These are phyloP conservation scores for Aspergillus neoniger DNA, from an alignment of 2,329 filamentous ascomycete genomes.

Conservation along the genomic window DNA sequence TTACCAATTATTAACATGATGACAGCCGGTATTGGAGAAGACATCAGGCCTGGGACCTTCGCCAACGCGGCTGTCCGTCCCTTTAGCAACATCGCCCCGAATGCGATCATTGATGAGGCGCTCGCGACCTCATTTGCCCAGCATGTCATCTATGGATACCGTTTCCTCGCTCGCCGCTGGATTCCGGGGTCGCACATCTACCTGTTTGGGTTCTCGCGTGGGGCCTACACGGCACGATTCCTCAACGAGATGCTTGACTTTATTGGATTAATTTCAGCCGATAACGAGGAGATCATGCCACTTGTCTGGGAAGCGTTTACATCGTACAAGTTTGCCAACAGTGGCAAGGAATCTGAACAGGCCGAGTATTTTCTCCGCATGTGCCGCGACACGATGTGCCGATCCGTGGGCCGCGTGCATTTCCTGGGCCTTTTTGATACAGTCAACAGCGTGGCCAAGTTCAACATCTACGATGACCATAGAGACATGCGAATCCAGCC, in stretches of 20 bases:
- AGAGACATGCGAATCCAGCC: conserved; percentile 14
- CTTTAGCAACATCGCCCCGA: conserved; percentile 11
- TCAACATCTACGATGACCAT: conserved; percentile 18
- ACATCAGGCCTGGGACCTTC: conserved; percentile 15
- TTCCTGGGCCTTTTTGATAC: conserved; percentile 32
- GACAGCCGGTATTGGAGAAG: conserved; percentile 23
- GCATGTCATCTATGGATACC: conserved; percentile 25
- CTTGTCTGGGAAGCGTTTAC: conserved; percentile 23
- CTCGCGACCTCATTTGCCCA: conserved; percentile 21
- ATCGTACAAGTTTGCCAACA: conserved; percentile 18
- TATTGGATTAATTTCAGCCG: conserved; percentile 21
- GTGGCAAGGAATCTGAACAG: conserved; percentile 1
- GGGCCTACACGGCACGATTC: conserved; percentile 28
- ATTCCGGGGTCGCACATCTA: conserved; percentile 20
- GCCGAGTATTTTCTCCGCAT: conserved; percentile 12
- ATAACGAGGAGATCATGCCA: conserved; percentile 25
- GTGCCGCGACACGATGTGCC: conserved; percentile 22
- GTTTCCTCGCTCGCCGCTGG: conserved; percentile 24
- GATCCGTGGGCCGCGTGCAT: conserved; percentile 18
- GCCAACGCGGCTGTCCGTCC: conserved; percentile 16
- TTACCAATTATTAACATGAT: not conserved
- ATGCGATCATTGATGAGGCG: conserved; percentile 18
- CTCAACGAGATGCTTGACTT: conserved; percentile 27
- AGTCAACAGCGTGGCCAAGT: conserved; percentile 28
- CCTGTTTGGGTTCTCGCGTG: conserved; percentile 29